Percentiles rank a stretch among this genome's conserved stretches.
Conservation (phyloP, 2,329 filamentous ascomycete species). For the Aspergillus viridinutans region DNA sequence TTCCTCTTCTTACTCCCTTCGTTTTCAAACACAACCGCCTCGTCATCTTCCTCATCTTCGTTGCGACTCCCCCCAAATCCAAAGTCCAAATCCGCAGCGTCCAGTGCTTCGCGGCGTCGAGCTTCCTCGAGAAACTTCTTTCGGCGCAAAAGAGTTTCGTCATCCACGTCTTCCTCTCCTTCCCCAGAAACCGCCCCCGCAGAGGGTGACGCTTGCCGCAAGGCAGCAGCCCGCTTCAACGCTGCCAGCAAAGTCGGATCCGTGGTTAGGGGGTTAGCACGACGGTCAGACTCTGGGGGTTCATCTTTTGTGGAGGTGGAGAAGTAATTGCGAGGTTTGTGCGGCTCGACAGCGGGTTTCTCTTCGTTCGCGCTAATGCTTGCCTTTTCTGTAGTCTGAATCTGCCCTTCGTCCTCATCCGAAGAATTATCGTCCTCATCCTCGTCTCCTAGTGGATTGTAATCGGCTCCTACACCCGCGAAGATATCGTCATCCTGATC, state of each 20-base stretch:
- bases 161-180: conserved; percentile 45
- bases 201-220: conserved; percentile 47
- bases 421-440: conserved; percentile 46
- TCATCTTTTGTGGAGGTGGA: conserved; percentile 42
- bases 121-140: conserved; percentile 68
- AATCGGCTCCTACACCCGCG: conserved; percentile 55
- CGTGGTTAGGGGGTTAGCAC: conserved; percentile 48
- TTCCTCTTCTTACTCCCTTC: conserved; percentile 42
- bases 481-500: conserved; percentile 61
- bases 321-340: conserved; percentile 47
- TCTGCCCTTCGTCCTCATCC: conserved; percentile 31
- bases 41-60: conserved; percentile 82
- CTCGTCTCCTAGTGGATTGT: conserved; percentile 55
- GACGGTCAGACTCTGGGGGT: conserved; percentile 44
- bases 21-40: conserved; percentile 58
- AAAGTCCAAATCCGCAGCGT: conserved; percentile 88
- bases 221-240: conserved; percentile 74
- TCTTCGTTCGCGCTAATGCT: conserved; percentile 2
- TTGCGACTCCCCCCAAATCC: conserved; percentile 86
- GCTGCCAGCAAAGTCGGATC: conserved; percentile 80
- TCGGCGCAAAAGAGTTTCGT: conserved; percentile 63
- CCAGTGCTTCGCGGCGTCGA: conserved; percentile 59
- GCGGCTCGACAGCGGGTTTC: conserved; percentile 12
- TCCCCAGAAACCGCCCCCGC: conserved; percentile 36
- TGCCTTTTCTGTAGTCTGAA: conserved; percentile 4